phyloP scores from a whole-genome alignment of 148 eudicot species.

The Amaranthus hypochondriacus region DNA sequence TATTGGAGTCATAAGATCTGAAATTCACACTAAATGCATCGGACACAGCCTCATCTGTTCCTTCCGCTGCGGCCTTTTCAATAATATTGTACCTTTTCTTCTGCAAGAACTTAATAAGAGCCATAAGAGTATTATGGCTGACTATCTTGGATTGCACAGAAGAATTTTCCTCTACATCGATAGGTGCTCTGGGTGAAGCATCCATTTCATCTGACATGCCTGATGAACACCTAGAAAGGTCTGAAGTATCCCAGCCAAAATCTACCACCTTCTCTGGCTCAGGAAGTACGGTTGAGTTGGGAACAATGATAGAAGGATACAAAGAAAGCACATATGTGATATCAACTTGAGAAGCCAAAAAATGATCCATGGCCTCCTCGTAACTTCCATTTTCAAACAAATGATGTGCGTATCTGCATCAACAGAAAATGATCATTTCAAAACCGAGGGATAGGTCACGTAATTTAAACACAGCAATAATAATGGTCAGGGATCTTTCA shows the following conservation, averaged over 20 bases:
- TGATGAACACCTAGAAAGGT: conserved; percentile 73
- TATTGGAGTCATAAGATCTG: conserved; percentile 47
- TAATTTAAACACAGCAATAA: not conserved
- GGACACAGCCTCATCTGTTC: conserved; percentile 89
- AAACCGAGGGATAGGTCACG: not conserved
- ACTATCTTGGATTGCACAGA: conserved; percentile 80
- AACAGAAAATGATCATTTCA: conserved; percentile 8
- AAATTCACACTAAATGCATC: conserved; percentile 81
- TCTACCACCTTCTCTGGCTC: conserved; percentile 79
- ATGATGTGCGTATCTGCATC: conserved; percentile 85
- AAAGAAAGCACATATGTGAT: conserved; percentile 86
- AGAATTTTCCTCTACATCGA: conserved; percentile 56
- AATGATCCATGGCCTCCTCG: conserved; percentile 98
- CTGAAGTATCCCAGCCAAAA: conserved; percentile 52
- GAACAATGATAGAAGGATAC: conserved; percentile 77
- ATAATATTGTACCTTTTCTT: conserved; percentile 71
- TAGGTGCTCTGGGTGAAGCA: conserved; percentile 38
- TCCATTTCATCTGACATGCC: conserved; percentile 90
- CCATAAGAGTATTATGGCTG: conserved; percentile 94
- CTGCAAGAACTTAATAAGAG: conserved; percentile 83
- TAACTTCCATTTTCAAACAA: conserved; percentile 94
- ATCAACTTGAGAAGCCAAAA: conserved; percentile 90
- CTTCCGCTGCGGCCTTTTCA: conserved; percentile 94
- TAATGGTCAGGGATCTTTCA: not conserved
- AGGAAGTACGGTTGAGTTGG: conserved; percentile 60